Base-by-base conservation (phyloP, 495 filamentous ascomycete genomes). In the Aspergillus avenaceus region DNA sequence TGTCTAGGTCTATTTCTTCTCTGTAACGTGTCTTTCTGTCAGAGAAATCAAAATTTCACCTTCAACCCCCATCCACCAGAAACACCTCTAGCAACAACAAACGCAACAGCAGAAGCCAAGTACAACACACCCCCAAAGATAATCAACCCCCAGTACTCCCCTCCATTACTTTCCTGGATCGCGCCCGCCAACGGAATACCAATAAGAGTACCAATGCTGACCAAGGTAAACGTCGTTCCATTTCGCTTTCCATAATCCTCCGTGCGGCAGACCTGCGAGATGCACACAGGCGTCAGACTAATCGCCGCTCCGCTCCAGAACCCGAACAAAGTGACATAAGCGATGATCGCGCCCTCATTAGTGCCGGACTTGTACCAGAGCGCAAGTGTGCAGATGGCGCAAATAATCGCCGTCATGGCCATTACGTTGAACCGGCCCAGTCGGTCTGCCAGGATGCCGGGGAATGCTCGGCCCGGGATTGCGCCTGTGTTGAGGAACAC, bases 101-200 rank as follows among this genome's bases (percentile, higher is more conserved):
- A 82, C 1, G 72, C 67, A 8, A 65, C 47, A 14, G 73, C 53
- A 5, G 78, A 64, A 3, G 65, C 65, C 6, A 76, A 45, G 62
- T 84, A 85, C 11, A 76, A 64, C 23, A 67, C 67, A 2, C 79
- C 80, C 0, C 75, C 77, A 43, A 79, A 73, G 2, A 78, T 41
- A 53, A 84, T 82, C 41, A 86, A 56, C 2, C 75, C 77, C 54
- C 64, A 62, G 7, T 67, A 65, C 37, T 62, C 55, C 4, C 61
- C 58, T 7, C 49, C 27, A 32, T 55, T 52, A 0, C 40, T 48
- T 21, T 60, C 42, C 24, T 60, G 51, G 29, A 70, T 66, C 14
- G 63, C 60, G 0, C 91, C 91, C 0, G 83, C 90, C 52, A 95
- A 90, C 1, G 90, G 90, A 23, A 95, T 80, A 3, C 87, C 86